phyloP scores from a whole-genome alignment of 768 basidiomycete genomes.

The Russula brevipes region DNA sequence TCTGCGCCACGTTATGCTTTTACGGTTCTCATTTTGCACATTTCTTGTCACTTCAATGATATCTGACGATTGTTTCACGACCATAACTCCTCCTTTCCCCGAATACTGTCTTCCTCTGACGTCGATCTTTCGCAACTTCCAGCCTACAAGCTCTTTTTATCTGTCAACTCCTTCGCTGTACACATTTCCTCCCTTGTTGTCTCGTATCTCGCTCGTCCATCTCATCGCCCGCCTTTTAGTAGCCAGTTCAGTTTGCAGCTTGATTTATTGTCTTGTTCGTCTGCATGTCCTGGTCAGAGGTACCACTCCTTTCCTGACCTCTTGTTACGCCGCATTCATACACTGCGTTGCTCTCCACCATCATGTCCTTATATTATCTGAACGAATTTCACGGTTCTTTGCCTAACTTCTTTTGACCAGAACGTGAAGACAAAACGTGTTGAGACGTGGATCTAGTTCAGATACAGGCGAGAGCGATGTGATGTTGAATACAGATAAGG shows the following conservation, averaged over 20 bases:
- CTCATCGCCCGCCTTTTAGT: constrained; percentile 30
- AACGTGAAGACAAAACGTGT: background rate
- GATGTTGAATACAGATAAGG: too few relatives aligned
- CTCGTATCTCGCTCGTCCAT: constrained; percentile 25
- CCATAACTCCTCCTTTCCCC: background rate
- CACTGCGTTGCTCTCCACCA: constrained; percentile 23
- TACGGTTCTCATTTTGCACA: background rate
- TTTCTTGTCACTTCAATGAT: constrained; percentile 15
- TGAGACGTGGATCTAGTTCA: too few relatives aligned
- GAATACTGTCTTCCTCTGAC: constrained; percentile 10
- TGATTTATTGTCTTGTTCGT: constrained; percentile 35
- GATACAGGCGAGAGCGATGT: background rate
- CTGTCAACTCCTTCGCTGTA: constrained; percentile 20
- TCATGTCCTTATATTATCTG: constrained; percentile 35
- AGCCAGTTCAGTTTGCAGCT: constrained; percentile 30
- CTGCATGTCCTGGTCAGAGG: constrained; percentile 17
- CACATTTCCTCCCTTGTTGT: constrained; percentile 15
- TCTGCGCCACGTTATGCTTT: constrained; percentile 21
- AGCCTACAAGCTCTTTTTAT: constrained; percentile 14
- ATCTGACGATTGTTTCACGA: constrained; percentile 22
- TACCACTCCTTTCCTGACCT: constrained; percentile 27
- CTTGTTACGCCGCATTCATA: constrained; percentile 23
- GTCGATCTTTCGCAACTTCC: constrained; percentile 17
- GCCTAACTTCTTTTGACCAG: background rate
- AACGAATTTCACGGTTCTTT: constrained; percentile 17